Evolutionary conservation across 2,329 filamentous ascomycete genomes (phyloP), one percentile per base, ranked within the genome.

Genomic region (Fusarium hainanense): DNA sequence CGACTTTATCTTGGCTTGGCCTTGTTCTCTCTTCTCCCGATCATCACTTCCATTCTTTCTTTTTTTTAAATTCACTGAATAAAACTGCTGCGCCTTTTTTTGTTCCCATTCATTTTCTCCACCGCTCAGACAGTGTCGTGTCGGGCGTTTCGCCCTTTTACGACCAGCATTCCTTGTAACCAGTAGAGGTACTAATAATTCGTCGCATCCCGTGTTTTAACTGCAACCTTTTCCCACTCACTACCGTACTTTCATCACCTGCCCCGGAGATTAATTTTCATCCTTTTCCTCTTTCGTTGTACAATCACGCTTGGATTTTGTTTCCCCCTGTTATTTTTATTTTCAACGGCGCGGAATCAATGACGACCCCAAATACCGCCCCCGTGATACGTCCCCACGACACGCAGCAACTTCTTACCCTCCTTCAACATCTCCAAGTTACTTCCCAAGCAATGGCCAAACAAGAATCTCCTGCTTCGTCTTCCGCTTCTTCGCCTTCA

Each of bases 11-110:
- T 37, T 48, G 21, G 52, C 21, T 32, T 55, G 56, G 66, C 16
- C 40, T 60, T 70, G 67, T 70, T 70, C n/a, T 57, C 67, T 70
- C 67, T 70, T 70, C 9, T 57, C 67, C 60, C 34, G 34, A 37
- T 37, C 18, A n/a, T 27, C n/a, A 34, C n/a, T 30, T 28, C 2
- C 28, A 7, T 28, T 34, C 34, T 18, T 34, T 30, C 34, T 27
- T 42, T 37, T 37, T 37, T 40, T 37, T 37, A 7, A 12, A 28
- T 28, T n/a, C 10, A 37, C 5, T 37, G 34, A 37, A 37, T n/a
- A 37, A n/a, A 27, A 28, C 11, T 54, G 59, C 57, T 30, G 21
- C 51, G 50, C 51, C 47, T 61, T 59, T 48, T 50, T 47, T 44
- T 40, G 5, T 28, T 27, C 3, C 23, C 23, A 25, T 25, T 25